phyloP scores from a whole-genome alignment of 78 protist species.

The Dictyostelium discoideum region dicty_2.7 NC_007088.5:7303001-7303500 shows the following conservation, averaged over 20 bases:
- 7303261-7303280: background rate
- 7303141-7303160: background rate
- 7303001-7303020: background rate
- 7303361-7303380: background rate
- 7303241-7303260: background rate
- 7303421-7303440: background rate
- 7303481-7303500: background rate
- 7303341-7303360: background rate
- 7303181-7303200: background rate
- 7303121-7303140: background rate
- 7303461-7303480: background rate
- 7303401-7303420: background rate
- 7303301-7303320: background rate
- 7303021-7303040: background rate
- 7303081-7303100: background rate
- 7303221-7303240: constrained; percentile 3
- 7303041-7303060: background rate
- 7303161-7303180: background rate
- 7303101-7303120: background rate
- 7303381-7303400: background rate
- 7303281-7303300: background rate
- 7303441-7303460: background rate
- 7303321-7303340: background rate
- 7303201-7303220: background rate
- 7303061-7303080: background rate